Base-by-base conservation (phyloP, 2,329 filamentous ascomycete genomes). In the Fusarium scirpi region DNA sequence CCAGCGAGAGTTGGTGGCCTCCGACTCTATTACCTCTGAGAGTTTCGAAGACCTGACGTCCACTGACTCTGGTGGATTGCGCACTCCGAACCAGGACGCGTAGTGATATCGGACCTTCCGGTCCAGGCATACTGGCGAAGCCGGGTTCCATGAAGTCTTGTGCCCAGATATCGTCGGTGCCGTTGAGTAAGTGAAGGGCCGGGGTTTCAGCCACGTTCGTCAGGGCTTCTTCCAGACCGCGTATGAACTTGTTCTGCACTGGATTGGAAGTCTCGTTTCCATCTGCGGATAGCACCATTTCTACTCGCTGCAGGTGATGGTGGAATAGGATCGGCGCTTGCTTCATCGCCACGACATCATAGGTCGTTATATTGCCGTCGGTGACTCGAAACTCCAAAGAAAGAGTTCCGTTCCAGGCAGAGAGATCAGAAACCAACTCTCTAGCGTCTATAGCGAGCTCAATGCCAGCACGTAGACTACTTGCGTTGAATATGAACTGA, bases 101-200 rank as follows among this genome's bases (percentile, higher is more conserved):
- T 8, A 81, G 63, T 1, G 72, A 60, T 16, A 79, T 65, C 2
- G 77, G 65, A 0, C 79, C 77, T 4, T 79, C 40, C 0, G 78
- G 78, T 1, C 80, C 80, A 0, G 81, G 81, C 68, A 82, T 82
- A 53, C 77, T 80, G 4, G 76, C 71, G 61, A 80, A 83, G 1
- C 67, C 80, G 0, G 80, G 77, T 69, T 82, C 80, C 29, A 82
- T 61, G 48, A 79, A 76, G 59, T 83, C 80, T 62, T 82, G 81
- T 1, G 74, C 74, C 81, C 80, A 83, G 29, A 77, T 67, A 53
- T 82, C 79, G 22, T 20, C n/a, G 6, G 10, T 20, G 11, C n/a
- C 24, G 12, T 64, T 49, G 45, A 71, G 62, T 5, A 63, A 25
- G 32, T 47, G 49, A 15, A 43, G 25, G 32, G 27, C 27, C 27